Conservation (phyloP, 2,329 filamentous ascomycete genomes). For the Chaetomium strumarium region DNA sequence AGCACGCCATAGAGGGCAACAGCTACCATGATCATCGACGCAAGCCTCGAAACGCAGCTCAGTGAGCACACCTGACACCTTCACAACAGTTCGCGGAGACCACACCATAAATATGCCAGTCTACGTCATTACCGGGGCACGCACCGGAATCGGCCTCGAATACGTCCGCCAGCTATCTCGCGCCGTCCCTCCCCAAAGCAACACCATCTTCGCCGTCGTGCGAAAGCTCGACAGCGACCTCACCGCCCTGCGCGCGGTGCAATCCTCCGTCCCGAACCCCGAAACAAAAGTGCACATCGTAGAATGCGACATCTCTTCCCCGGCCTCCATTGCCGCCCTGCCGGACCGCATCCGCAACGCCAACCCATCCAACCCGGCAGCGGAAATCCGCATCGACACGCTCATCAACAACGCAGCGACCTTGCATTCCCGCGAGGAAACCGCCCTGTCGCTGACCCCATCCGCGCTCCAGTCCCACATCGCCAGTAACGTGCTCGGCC, state of each 20-base stretch:
- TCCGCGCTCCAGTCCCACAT: constrained; percentile 35
- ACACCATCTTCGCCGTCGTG: constrained; percentile 27
- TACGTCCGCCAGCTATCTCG: constrained; percentile 29
- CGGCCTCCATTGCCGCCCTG: constrained; percentile 4
- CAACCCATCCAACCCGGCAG: not conserved
- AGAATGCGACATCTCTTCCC: constrained; percentile 26
- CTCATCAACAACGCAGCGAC: constrained; percentile 32
- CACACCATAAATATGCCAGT: constrained; percentile 24
- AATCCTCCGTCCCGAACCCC: constrained; percentile 1
- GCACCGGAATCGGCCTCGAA: constrained; percentile 29
- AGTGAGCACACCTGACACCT: not conserved
- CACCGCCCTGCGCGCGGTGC: constrained; percentile 21
- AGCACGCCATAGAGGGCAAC: no score
- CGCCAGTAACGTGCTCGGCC: constrained; percentile 41
- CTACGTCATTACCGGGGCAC: constrained; percentile 31
- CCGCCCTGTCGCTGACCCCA: constrained; percentile 31
- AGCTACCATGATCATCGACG: no score
- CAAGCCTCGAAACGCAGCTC: not conserved
- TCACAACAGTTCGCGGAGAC: not conserved
- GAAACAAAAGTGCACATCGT: constrained; percentile 22
- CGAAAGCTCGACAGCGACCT: constrained; percentile 25
- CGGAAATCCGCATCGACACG: constrained; percentile 26
- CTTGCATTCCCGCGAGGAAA: constrained; percentile 34
- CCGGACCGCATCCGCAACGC: constrained; percentile 25
- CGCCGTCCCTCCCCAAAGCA: constrained; percentile 9